These are phyloP conservation scores for Spinacia oleracea DNA, from an alignment of 179 eudicot genomes.

Conservation along the genomic window DNA sequence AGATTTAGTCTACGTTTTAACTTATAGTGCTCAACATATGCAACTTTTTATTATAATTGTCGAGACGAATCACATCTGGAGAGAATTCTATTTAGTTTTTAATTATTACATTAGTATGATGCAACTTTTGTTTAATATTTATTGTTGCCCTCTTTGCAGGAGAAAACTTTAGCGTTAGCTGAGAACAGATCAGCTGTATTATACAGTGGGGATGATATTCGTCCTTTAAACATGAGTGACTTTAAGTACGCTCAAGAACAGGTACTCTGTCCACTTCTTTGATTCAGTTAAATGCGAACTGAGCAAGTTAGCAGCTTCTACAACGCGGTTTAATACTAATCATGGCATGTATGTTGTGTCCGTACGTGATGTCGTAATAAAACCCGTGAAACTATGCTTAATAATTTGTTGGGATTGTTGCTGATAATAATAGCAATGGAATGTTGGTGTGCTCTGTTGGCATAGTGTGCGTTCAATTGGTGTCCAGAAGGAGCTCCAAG, in stretches of 20 bases:
- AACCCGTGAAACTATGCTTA: too few relatives aligned
- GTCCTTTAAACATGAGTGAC: slow-evolving; percentile 59
- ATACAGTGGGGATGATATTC: slow-evolving; percentile 54
- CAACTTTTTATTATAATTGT: not conserved
- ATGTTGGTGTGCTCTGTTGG: not conserved
- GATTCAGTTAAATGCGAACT: not conserved
- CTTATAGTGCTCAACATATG: not conserved
- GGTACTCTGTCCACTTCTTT: slow-evolving; percentile 27
- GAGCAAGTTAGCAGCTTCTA: not conserved
- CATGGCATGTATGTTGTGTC: not conserved
- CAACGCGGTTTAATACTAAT: not conserved
- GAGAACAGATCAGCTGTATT: slow-evolving; percentile 45
- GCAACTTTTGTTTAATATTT: not conserved
- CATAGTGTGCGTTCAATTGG: not conserved
- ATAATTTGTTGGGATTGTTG: not conserved
- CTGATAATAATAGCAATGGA: not conserved
- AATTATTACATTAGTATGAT: not conserved
- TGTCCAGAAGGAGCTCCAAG: too few relatives aligned
- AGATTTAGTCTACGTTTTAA: not conserved
- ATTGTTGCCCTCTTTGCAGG: slow-evolving; percentile 37
- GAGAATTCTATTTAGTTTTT: not conserved
- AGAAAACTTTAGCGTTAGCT: slow-evolving; percentile 48
- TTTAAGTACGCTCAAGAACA: slow-evolving; percentile 69
- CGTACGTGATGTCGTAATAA: not conserved
- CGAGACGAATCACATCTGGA: not conserved